phyloP scores from a whole-genome alignment of 129 eudicot genomes.

The Escallonia rubra region DNA sequence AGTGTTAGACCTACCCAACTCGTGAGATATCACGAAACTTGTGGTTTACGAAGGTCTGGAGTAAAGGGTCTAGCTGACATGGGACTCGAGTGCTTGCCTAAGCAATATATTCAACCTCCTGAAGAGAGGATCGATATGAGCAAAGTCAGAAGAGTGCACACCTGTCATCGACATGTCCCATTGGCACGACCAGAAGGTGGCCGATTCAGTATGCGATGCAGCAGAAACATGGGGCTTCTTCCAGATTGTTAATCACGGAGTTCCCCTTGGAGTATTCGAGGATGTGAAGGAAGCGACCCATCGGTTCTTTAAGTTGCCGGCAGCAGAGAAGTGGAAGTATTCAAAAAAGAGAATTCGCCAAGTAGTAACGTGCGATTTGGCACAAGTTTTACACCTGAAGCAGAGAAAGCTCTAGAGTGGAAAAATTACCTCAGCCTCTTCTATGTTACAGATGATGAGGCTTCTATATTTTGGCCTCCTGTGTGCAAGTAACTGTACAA shows the following conservation, averaged over 20 bases:
- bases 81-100: background rate
- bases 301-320: constrained; percentile 7
- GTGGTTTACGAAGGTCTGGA: too few species aligned
- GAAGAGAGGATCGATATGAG: constrained; percentile 2
- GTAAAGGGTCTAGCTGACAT: too few species aligned
- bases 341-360: constrained; percentile 41
- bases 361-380: constrained; percentile 33
- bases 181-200: constrained; percentile 11
- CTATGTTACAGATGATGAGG: constrained; percentile 38
- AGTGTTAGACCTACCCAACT: too few species aligned
- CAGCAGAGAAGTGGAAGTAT: constrained; percentile 43
- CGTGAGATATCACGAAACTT: too few species aligned
- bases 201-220: constrained; percentile 12
- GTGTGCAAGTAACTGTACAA: constrained; percentile 12
- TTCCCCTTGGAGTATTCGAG: constrained; percentile 11
- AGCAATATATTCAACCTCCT: constrained; percentile 4
- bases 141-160: background rate
- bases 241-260: constrained; percentile 27
- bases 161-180: constrained; percentile 19
- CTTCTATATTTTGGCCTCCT: constrained; percentile 38
- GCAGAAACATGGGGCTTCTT: constrained; percentile 5
- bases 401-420: constrained; percentile 70
- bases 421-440: constrained; percentile 62
- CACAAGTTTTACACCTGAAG: constrained; percentile 53
- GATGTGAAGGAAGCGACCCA: constrained; percentile 21